phyloP scores from a whole-genome alignment of 2,329 filamentous ascomycete species.

The Coleophoma crateriformis region DNA sequence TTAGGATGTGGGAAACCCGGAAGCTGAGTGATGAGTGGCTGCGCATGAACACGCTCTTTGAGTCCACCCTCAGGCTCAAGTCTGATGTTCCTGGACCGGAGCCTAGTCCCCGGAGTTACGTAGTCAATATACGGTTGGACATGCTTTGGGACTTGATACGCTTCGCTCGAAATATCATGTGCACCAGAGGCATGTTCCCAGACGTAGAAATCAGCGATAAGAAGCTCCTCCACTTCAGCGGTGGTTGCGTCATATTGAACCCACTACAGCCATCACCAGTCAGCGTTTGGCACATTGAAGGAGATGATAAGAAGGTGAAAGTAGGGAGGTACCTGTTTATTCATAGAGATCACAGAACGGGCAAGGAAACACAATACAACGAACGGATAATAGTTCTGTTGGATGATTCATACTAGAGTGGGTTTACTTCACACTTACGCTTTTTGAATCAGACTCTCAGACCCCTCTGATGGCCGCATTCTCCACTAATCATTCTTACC shows the following conservation, averaged over 20 bases:
- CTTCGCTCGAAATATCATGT: conserved; percentile 20
- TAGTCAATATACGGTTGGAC: conserved; percentile 47
- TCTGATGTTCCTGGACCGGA: conserved; percentile 24
- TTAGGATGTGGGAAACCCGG: conserved; percentile 16
- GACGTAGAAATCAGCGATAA: conserved; percentile 46
- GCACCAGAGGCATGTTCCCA: conserved; percentile 50
- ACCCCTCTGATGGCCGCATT: too few species aligned
- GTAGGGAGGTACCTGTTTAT: too few species aligned
- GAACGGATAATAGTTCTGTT: too few species aligned
- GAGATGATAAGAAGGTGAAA: too few species aligned
- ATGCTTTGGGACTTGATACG: conserved; percentile 43
- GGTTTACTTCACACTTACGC: too few species aligned
- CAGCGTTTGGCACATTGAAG: too few species aligned
- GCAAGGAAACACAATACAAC: too few species aligned
- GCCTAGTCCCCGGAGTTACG: conserved; percentile 48
- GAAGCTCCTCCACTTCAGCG: conserved; percentile 26
- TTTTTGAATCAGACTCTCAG: too few species aligned
- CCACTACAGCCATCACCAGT: conserved; percentile 17
- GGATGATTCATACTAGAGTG: too few species aligned
- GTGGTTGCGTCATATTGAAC: conserved; percentile 28
- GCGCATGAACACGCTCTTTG: conserved; percentile 4
- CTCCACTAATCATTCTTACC: too few species aligned
- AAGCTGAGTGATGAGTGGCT: conserved; percentile 14
- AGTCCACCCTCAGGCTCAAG: conserved; percentile 3
- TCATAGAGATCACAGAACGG: too few species aligned